Evolutionary conservation across 257 asterid genomes (phyloP).

Genomic region (Echium plantagineum): DNA sequence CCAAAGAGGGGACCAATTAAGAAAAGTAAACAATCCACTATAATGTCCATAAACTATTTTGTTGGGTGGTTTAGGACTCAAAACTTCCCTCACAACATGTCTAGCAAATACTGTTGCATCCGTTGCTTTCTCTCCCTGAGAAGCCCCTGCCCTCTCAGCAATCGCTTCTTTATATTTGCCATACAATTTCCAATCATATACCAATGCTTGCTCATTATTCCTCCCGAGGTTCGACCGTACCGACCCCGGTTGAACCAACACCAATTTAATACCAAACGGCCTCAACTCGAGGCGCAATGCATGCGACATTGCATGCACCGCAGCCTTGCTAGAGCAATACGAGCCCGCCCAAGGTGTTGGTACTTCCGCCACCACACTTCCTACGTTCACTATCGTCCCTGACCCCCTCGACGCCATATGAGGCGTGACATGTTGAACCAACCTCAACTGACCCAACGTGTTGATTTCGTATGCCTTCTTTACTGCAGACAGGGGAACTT

Average conservation of each 20-base stretch:
- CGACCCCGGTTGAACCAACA: slow-evolving; percentile 51
- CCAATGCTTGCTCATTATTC: slow-evolving; percentile 21
- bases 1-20: slow-evolving; percentile 61
- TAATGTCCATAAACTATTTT: slow-evolving; percentile 48
- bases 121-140: slow-evolving; percentile 51
- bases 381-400: slow-evolving; percentile 53
- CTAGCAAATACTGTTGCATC: slow-evolving; percentile 47
- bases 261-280: slow-evolving; percentile 43
- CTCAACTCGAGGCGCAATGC: slow-evolving; percentile 41
- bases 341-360: slow-evolving; percentile 85
- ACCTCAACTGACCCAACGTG: slow-evolving; percentile 45
- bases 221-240: slow-evolving; percentile 43
- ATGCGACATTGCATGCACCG: slow-evolving; percentile 46
- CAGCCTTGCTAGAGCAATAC: slow-evolving; percentile 62
- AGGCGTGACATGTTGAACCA: slow-evolving; percentile 55
- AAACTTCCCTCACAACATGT: slow-evolving; percentile 36
- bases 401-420: slow-evolving; percentile 40
- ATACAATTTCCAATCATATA: slow-evolving; percentile 54
- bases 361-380: slow-evolving; percentile 57
- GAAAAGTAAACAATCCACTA: slow-evolving; percentile 40
- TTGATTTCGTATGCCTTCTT: slow-evolving; percentile 44
- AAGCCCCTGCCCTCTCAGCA: slow-evolving; percentile 46
- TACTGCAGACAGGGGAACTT: slow-evolving; percentile 40
- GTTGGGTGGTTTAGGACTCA: slow-evolving; percentile 43
- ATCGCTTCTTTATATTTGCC: slow-evolving; percentile 36